A percentile compares a stretch with the other conserved stretches of the same genome.
Conservation (phyloP, 345 rosid species). For the Citrus unshiu region DNA sequence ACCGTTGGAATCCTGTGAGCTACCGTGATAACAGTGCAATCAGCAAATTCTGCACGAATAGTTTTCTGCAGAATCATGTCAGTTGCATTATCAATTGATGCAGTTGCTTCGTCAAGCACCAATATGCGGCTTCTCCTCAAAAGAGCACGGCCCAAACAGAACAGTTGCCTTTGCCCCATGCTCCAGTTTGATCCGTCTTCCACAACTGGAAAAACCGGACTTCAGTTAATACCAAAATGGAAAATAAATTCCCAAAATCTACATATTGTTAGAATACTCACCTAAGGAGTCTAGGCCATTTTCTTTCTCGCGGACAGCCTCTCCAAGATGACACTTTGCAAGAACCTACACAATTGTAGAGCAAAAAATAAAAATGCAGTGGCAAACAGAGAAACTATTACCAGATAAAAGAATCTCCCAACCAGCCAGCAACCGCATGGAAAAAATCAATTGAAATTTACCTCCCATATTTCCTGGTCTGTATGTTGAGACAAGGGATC, state of each 20-base stretch:
- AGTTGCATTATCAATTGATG: constrained; percentile 90
- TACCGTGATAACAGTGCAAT: constrained; percentile 83
- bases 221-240: not conserved
- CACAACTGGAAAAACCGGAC: constrained; percentile 40
- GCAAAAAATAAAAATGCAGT: not conserved
- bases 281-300: constrained; percentile 27
- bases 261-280: not conserved
- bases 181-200: constrained; percentile 98
- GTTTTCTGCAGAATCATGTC: constrained; percentile 84
- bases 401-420: not conserved
- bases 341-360: constrained; percentile 24
- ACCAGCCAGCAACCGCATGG: not conserved
- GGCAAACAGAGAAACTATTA: not conserved
- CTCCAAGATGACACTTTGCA: constrained; percentile 39
- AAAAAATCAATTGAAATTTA: not conserved
- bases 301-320: constrained; percentile 30
- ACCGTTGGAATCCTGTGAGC: constrained; percentile 96
- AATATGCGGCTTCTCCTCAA: constrained; percentile 75
- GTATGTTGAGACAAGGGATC: constrained; percentile 46
- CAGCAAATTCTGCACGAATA: constrained; percentile 69
- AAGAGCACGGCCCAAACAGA: constrained; percentile 90
- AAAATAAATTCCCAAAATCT: not conserved
- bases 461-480: constrained; percentile 52
- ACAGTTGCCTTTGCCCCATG: constrained; percentile 91
- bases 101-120: constrained; percentile 95